Conservation (phyloP, 352 stramenopile species). For the Globisporangium mamillatum region DNA sequence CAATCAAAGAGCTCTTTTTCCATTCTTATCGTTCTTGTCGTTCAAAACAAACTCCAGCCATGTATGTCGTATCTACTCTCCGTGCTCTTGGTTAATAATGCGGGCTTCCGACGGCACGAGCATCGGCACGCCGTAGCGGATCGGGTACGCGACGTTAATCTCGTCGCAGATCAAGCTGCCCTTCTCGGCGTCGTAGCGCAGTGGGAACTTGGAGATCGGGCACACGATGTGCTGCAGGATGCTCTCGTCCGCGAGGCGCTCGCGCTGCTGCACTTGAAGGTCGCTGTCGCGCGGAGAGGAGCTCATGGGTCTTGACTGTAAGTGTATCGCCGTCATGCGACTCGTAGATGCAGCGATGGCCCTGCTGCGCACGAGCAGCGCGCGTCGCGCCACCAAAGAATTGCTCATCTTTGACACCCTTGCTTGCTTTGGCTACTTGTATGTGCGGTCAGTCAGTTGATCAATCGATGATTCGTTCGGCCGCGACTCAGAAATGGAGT, state of each 20-base stretch:
- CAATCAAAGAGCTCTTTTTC: conserved; percentile 5
- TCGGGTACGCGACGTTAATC: conserved; percentile 85
- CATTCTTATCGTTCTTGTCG: not conserved
- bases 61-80: not conserved
- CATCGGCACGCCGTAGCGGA: conserved; percentile 64
- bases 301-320: not conserved
- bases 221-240: conserved; percentile 81
- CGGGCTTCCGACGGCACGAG: conserved; percentile 75
- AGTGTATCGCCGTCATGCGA: not conserved
- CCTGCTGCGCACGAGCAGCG: conserved; percentile 9
- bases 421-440: not conserved
- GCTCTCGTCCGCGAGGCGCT: conserved; percentile 52
- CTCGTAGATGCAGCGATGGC: not conserved
- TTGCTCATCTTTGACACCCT: not conserved
- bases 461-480: conserved; percentile 15
- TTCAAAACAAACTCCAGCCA: not conserved
- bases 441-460: not conserved
- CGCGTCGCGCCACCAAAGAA: conserved; percentile 1
- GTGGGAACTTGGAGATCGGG: conserved; percentile 81
- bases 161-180: conserved; percentile 77
- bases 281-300: not conserved
- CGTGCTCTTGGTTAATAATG: conserved; percentile 36
- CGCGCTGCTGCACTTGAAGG: conserved; percentile 14
- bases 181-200: conserved; percentile 61
- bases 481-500: not conserved